Evolutionary conservation across 202 grass and related monocot genomes (phyloP).

Genomic region (Cymbopogon flexuosus): DNA sequence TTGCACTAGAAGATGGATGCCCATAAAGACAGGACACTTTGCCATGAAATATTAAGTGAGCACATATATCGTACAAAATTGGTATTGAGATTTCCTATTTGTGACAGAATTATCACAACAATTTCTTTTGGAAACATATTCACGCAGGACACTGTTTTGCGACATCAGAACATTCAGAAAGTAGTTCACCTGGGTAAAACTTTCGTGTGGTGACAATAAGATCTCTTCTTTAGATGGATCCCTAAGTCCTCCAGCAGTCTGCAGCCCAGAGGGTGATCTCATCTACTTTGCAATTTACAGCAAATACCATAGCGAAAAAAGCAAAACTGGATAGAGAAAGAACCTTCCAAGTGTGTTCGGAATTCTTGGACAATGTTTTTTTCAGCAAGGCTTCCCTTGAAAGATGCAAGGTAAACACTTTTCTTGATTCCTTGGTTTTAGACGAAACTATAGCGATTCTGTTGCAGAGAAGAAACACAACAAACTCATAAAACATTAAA

Average conservation of each 20-base stretch:
- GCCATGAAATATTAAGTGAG: not conserved
- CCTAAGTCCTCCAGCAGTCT: conserved; percentile 51
- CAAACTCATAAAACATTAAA: not conserved
- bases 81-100: not conserved
- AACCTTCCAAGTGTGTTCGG: conserved; percentile 40
- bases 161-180: not conserved
- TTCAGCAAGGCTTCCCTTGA: conserved; percentile 40
- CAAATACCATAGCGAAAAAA: not conserved
- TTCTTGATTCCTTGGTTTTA: conserved; percentile 46
- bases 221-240: conserved; percentile 44
- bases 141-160: not conserved
- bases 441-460: conserved; percentile 43
- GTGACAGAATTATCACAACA: not conserved
- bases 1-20: not conserved
- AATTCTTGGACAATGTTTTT: not conserved
- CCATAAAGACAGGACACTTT: not conserved
- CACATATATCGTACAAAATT: not conserved
- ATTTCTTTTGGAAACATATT: not conserved
- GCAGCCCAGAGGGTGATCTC: conserved; percentile 13
- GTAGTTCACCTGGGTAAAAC: conserved; percentile 45
- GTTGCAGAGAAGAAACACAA: conserved; percentile 5
- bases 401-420: conserved; percentile 50
- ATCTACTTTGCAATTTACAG: conserved; percentile 15
- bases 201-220: conserved; percentile 37
- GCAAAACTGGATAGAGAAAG: not conserved